phyloP scores from a whole-genome alignment of 164 flowering plant genomes.

The Buxus sempervirens region DNA sequence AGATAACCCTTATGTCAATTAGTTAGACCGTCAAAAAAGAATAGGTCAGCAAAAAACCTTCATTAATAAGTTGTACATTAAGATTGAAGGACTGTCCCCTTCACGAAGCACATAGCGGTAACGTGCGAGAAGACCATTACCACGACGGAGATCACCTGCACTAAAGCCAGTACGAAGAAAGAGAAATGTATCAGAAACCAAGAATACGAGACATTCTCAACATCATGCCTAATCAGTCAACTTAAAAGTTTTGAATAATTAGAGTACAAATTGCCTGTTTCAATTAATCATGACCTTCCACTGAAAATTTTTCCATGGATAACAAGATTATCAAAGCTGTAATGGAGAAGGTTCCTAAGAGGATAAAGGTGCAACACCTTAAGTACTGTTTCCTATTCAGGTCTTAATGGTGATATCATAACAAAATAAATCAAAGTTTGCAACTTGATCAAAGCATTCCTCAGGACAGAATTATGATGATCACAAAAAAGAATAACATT shows the following conservation, averaged over 20 bases:
- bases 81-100: conserved; percentile 44
- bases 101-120: conserved; percentile 48
- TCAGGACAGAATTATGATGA: too few species aligned
- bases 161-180: conserved; percentile 32
- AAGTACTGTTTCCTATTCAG: too few species aligned
- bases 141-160: conserved; percentile 83
- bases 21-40: conserved; percentile 4
- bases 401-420: too few species aligned
- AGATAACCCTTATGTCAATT: too few species aligned
- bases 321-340: too few species aligned
- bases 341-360: too few species aligned
- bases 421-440: too few species aligned
- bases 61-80: conserved; percentile 61
- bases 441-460: too few species aligned
- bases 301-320: too few species aligned
- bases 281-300: neutral
- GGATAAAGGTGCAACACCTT: too few species aligned
- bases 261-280: neutral
- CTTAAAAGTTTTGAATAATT: neutral
- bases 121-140: conserved; percentile 76
- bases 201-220: too few species aligned
- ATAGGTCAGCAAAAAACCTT: conserved; percentile 40
- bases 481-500: too few species aligned
- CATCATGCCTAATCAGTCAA: neutral
- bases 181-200: neutral